Evolutionary conservation across 352 stramenopile species (phyloP), one percentile per base, ranked within the genome.

Genomic region (Phytophthora niederhauseri): DNA sequence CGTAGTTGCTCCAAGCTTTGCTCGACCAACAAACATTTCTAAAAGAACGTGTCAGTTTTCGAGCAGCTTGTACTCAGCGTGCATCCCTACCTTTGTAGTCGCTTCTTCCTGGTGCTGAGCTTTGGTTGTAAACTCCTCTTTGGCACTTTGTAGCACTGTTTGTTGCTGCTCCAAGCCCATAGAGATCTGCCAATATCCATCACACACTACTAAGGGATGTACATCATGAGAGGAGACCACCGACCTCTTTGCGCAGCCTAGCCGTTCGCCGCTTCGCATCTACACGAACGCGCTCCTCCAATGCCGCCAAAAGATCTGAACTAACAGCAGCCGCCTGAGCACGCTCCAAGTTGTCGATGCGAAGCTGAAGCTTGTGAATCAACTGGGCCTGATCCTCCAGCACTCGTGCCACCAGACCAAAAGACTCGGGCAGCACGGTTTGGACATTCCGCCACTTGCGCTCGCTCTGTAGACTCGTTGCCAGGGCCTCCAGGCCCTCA

Each of bases 381-480:
- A 75, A 49, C 54, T 64, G 64, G 14, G 57, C 57, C 63, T 93
- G 86, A 24, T 64, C 62, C 12, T 41, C 62, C 15, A 90, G 63
- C 52, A 88, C 61, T n/a, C 57, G 56, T 11, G 65, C 77, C 8
- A 93, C 57, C 6, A 69, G 41, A 15, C 24, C 46, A n/a, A 94
- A 81, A 12, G 79, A 77, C 41, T 70, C 66, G 2, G 72, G 67
- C 20, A 94, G 55, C 15, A 87, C 75, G 8, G 60, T 49, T 55
- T 92, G 86, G 38, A 92, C 77, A 54, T 94, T 94, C 24, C 75
- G 60, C 86, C 84, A 93, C 38, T 82, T 73, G 38, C 80, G 74
- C 54, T 89, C 82, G 30, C 56, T 75, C 12, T 70, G 53, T 17
- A 93, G 61, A 64, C 57, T 79, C 14, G 54, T 61, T 8, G 15